phyloP scores from a whole-genome alignment of 306 rosid species.

The Prunus salicina region DNA sequence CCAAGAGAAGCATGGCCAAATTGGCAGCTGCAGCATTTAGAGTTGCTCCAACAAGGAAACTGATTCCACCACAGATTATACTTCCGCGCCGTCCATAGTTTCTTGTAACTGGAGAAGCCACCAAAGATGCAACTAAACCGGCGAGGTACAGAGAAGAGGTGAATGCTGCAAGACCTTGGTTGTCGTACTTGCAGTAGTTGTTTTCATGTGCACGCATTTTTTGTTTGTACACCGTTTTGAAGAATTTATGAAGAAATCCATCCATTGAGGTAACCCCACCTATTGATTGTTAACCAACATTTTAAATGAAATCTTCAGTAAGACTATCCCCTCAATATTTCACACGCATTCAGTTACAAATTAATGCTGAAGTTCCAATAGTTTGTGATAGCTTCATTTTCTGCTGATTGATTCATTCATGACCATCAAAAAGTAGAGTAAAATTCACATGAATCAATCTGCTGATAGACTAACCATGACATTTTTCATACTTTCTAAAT shows the following conservation, averaged over 20 bases:
- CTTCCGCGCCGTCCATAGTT: constrained; percentile 69
- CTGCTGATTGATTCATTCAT: not conserved
- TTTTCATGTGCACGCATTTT: constrained; percentile 72
- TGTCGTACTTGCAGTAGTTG: constrained; percentile 88
- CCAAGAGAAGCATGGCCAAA: constrained; percentile 67
- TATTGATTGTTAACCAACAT: constrained; percentile 15
- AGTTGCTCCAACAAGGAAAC: constrained; percentile 66
- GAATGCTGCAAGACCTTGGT: constrained; percentile 83
- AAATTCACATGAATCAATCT: too few relatives aligned
- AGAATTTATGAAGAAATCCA: constrained; percentile 69
- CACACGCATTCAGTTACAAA: not conserved
- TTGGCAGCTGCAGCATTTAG: constrained; percentile 67
- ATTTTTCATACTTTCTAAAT: not conserved
- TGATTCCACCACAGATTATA: constrained; percentile 70
- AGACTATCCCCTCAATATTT: not conserved
- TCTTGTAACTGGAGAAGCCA: constrained; percentile 80
- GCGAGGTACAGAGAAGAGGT: constrained; percentile 88
- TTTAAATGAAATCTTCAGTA: not conserved
- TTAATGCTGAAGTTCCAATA: not conserved
- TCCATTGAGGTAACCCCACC: constrained; percentile 98
- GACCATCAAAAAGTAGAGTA: not conserved
- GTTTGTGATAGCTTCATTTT: not conserved
- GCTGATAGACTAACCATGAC: not conserved
- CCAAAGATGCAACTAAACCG: constrained; percentile 69
- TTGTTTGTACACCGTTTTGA: constrained; percentile 54